phyloP scores from a whole-genome alignment of 176 grass and related monocot genomes.

The Bromus sterilis region DNA sequence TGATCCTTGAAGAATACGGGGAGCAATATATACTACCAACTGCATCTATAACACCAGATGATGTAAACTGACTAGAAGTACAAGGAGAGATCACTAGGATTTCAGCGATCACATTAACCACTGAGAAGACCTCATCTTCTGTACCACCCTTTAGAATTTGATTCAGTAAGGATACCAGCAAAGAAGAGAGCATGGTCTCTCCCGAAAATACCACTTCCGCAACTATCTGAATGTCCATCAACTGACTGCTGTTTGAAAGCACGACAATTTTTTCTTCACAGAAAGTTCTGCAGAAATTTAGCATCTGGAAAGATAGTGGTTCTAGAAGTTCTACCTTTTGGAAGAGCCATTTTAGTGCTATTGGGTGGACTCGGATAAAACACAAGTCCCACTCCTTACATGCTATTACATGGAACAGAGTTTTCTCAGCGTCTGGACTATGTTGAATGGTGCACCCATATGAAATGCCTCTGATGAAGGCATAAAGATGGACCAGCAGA shows the following conservation, averaged over 20 bases:
- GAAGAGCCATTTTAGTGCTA: constrained; percentile 86
- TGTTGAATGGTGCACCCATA: constrained; percentile 27
- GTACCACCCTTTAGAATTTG: constrained; percentile 40
- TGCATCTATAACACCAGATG: constrained; percentile 50
- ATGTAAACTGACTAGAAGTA: constrained; percentile 52
- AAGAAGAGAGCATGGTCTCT: constrained; percentile 39
- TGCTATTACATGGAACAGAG: constrained; percentile 54
- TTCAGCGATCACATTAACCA: constrained; percentile 59
- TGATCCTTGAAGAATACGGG: constrained; percentile 27
- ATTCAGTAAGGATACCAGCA: constrained; percentile 56
- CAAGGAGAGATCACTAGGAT: constrained; percentile 53
- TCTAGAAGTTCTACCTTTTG: constrained; percentile 55
- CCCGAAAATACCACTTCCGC: constrained; percentile 58
- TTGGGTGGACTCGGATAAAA: constrained; percentile 40
- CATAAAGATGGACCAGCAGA: constrained; percentile 79
- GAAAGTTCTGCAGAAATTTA: constrained; percentile 71
- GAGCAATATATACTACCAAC: constrained; percentile 37
- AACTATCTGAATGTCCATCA: constrained; percentile 66
- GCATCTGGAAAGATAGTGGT: constrained; percentile 53
- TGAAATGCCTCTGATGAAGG: constrained; percentile 60
- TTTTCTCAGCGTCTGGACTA: constrained; percentile 79
- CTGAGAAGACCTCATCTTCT: constrained; percentile 47
- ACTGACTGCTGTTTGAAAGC: constrained; percentile 31
- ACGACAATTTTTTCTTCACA: constrained; percentile 38
- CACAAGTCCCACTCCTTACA: constrained; percentile 70